Evolutionary conservation across 2,329 filamentous ascomycete genomes (phyloP), one percentile per base, ranked within the genome.

Genomic region (Pseudogymnoascus destructans): DNA sequence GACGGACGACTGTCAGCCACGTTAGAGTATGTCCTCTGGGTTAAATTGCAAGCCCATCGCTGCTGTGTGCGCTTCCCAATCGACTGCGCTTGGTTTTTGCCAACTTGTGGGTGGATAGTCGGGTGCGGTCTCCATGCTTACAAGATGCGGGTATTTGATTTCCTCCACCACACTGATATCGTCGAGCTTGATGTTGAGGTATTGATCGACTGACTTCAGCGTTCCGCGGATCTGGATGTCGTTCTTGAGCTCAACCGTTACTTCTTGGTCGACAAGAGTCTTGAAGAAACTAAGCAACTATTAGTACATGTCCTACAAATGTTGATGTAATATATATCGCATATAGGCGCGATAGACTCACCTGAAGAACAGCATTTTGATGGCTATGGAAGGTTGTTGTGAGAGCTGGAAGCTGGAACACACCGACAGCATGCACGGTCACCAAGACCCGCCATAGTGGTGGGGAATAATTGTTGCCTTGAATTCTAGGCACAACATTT

Each of bases 171-270:
- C 92, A 63, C 85, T 80, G 61, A 97, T 95, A 69, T 96, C 89
- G 69, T 98, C 93, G 56, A 98, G 82, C 78, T 97, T 97, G 75
- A 98, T 96, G 75, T 98, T 98, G 69, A 98, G 82, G 74, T 95
- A 98, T 76, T 97, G 93, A 72, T 98, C 93, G 65, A 98, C 92
- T 69, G 88, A 95, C 78, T 97, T 98, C 65, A 98, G 79, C 33
- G 86, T 95, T 64, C 93, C 93, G 67, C 89, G 88, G 72, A 98
- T 95, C 70, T 91, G 90, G 66, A 98, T 95, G 75, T 98, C 93
- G 73, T 98, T 98, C 76, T 98, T 98, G 72, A 98, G 87, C 77
- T 98, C 93, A 70, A 98, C 90, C 52, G 91, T 97, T 69, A 98
- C 91, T 77, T 95, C 85, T 66, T 93, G 87, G 77, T 96, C 93